Base-by-base conservation (phyloP, 2,329 filamentous ascomycete species). In the Zymoseptoria ardabiliae region DNA sequence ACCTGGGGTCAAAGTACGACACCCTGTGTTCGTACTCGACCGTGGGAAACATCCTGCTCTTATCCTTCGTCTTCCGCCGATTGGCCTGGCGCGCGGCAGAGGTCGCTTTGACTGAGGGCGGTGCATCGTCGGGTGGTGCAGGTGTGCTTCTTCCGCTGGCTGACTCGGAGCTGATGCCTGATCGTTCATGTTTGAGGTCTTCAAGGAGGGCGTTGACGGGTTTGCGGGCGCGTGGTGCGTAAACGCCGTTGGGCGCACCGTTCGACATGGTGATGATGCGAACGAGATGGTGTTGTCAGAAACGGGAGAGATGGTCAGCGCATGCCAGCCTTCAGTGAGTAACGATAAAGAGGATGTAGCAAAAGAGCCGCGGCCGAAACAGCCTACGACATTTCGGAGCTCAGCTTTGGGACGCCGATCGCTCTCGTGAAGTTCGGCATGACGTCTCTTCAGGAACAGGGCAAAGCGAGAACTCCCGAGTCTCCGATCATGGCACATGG, bases 1-100 rank as follows among this genome's bases (percentile, higher is more conserved):
- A 96, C 54, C 85, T 82, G 0, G 92, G 91, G 71, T 99, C 94
- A 72, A 99, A 96, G 76, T 99, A 93, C 19, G 93, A 97, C 21
- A 97, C 87, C 59, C 94, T 88, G 61, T 89, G 87, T 49, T 90
- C 84, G 77, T 93, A 99, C 70, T 96, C 90, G 71, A 96, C 91
- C 21, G 90, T 94, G 21, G 95, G 93, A 73, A 97, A 99, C 66
- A 97, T 81, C 59, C 87, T 87, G 7, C 22, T 19, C 65, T 88
- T 86, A 68, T 91, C 88, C 61, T 88, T 89, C 20, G 63, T 66
- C 59, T 68, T 66, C 22, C 61, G 64, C 70, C 91, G 88, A 55
- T 88, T 85, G 69, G 93, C 88, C 72, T 91, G 92, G 66, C 92
- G 87, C 21, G 89, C 92, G 13, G 85, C 87, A 50, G 91, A 95